phyloP scores from a whole-genome alignment of 2,329 filamentous ascomycete species.

The Cladophialophora chaetospira region DNA sequence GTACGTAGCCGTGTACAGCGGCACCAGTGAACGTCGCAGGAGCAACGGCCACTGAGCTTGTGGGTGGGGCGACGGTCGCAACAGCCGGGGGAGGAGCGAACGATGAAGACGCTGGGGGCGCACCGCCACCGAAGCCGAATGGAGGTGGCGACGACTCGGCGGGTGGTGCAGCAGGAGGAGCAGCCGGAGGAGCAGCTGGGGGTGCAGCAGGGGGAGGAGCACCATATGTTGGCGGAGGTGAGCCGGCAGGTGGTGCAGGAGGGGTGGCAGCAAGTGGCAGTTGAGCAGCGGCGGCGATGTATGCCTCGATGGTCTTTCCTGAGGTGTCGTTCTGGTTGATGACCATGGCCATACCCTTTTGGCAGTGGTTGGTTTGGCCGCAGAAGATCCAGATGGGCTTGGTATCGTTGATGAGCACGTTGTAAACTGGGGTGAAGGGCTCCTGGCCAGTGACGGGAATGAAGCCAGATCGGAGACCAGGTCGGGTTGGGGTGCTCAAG shows the following conservation, averaged over 20 bases:
- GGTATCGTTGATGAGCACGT: constrained; percentile 67
- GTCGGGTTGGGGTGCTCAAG: constrained; percentile 37
- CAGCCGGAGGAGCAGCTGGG: no score
- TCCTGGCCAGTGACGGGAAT: constrained; percentile 55
- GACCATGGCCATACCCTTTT: constrained; percentile 73
- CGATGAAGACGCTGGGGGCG: constrained; percentile 2
- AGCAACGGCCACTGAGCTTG: constrained; percentile 12
- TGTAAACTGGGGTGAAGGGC: constrained; percentile 67
- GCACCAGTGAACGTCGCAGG: constrained; percentile 31
- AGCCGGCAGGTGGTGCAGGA: background rate
- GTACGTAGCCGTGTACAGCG: constrained; percentile 12
- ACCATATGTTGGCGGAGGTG: constrained; percentile 1
- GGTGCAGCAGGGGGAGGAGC: background rate
- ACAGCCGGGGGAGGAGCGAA: constrained; percentile 6
- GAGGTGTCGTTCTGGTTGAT: constrained; percentile 56
- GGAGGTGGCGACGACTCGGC: constrained; percentile 5
- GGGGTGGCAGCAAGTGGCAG: constrained; percentile 18
- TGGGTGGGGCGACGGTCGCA: constrained; percentile 12
- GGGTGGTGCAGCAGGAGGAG: constrained; percentile 4
- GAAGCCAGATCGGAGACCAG: constrained; percentile 59
- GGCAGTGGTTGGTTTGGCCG: constrained; percentile 72
- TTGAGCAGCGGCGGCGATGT: constrained; percentile 28
- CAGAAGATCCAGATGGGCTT: constrained; percentile 80
- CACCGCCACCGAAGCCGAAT: constrained; percentile 1
- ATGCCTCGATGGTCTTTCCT: constrained; percentile 32